Base-by-base conservation (phyloP, 331 rosid species). In the Quercus tomentella region DNA sequence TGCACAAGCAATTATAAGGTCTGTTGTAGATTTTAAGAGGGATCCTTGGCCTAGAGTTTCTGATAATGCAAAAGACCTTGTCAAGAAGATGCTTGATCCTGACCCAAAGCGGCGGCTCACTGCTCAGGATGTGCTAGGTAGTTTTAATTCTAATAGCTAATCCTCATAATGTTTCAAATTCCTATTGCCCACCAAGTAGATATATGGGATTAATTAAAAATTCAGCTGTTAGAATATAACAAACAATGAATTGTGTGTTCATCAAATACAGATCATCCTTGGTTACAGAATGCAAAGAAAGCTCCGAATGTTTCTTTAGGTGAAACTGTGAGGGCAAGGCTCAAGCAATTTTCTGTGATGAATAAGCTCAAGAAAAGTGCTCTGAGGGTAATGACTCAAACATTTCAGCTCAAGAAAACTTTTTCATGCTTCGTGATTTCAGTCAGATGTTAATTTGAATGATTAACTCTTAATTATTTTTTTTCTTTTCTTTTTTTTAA, bases 41-140 rank as follows among this genome's bases (percentile, higher is more conserved):
- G 99, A 96, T 16, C 99, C 99, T 58, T 96, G 99, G 99, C 97
- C 98, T 33, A 91, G 82, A 87, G 98, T 96, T 87, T 96, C 99
- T 56, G 99, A 93, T 71, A 88, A 88, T 87, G 99, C 99, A 1
- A 96, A 96, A 86, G 98, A 96, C 83, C 98, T 96, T 61, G 98
- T 96, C 74, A 93, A 88, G 87, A 93, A 90, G 92, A 96, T 96
- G 99, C 97, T 96, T 70, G 71, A 96, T 88, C 99, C 99, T 22
- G 94, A 93, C 55, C 99, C 99, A 4, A 89, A 54, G 78, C 82
- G 51, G 58, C 88, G 99, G 56, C 97, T 93, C 73, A 86, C 95
- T 68, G 98, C 98, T 31, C 93, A 93, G 79, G 93, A 86, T 81
- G 99, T 96, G 76, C 82, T 96, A 75, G 97, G 99, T 96, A 93